phyloP scores from a whole-genome alignment of 805 yeast species.

The Blastobotrys peoriensis region DNA sequence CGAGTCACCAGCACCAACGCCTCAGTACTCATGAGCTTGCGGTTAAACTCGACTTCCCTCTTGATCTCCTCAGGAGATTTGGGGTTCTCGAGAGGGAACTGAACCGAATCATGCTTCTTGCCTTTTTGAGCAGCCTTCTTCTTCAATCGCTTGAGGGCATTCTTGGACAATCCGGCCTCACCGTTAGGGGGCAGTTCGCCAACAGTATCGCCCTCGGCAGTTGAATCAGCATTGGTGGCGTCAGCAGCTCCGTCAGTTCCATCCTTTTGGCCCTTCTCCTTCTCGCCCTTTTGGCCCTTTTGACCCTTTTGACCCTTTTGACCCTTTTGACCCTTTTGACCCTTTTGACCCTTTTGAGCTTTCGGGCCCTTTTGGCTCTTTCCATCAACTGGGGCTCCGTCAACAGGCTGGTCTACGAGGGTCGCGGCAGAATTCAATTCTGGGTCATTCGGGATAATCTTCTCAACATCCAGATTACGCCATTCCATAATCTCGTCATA shows the following conservation, averaged over 20 bases:
- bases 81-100: conserved; percentile 17
- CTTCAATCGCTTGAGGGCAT: conserved; percentile 27
- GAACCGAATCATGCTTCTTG: conserved; percentile 14
- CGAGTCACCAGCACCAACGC: conserved; percentile 36
- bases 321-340: too few species aligned
- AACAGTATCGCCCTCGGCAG: conserved; percentile 1
- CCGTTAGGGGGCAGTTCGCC: background rate
- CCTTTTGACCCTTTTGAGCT: too few species aligned
- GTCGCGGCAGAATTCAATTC: conserved; percentile 5
- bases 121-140: conserved; percentile 24
- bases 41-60: conserved; percentile 28
- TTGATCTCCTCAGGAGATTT: conserved; percentile 23
- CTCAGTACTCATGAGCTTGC: conserved; percentile 35
- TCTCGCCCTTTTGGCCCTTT: too few species aligned
- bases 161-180: conserved; percentile 25
- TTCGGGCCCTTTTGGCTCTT: too few species aligned
- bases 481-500: conserved; percentile 29
- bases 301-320: too few species aligned
- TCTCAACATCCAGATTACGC: conserved; percentile 27
- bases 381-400: too few species aligned
- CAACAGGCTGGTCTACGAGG: too few species aligned
- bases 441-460: conserved; percentile 16
- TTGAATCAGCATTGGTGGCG: background rate
- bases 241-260: background rate
- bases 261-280: too few species aligned